A percentile compares a stretch with the other conserved stretches of the same genome.
Evolutionary conservation across 768 basidiomycete genomes (phyloP).

Genomic region (Floccularia luteovirens): DNA sequence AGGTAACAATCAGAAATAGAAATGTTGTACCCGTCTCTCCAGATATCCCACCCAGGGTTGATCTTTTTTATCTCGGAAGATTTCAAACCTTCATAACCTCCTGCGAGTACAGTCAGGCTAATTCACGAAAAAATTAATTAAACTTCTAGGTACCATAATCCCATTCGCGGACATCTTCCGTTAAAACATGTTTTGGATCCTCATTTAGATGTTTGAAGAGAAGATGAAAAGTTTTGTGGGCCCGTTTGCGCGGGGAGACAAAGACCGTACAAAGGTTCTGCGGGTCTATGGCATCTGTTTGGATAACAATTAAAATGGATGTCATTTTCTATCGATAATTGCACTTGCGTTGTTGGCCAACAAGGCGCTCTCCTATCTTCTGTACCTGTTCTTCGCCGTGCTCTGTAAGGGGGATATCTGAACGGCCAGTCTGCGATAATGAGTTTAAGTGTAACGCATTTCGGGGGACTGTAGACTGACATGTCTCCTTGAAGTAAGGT

Average conservation of each 20-base stretch:
- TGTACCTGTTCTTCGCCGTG: constrained; percentile 68
- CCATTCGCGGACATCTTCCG: constrained; percentile 76
- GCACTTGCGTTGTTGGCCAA: constrained; percentile 71
- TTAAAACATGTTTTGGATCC: constrained; percentile 44
- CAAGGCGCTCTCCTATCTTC: constrained; percentile 53
- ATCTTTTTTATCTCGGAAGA: constrained; percentile 69
- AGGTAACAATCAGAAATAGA: neutral
- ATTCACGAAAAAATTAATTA: neutral
- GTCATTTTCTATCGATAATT: neutral
- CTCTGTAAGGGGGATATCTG: constrained; percentile 82
- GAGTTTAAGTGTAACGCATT: constrained; percentile 3
- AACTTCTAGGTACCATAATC: constrained; percentile 50
- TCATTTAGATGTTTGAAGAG: constrained; percentile 45
- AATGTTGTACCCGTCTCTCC: constrained; percentile 65
- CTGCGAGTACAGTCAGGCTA: constrained; percentile 17
- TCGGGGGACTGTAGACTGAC: constrained; percentile 25
- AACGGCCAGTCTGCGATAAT: constrained; percentile 63
- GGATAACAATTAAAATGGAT: constrained; percentile 1
- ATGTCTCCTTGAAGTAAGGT: constrained; percentile 43
- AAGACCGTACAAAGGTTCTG: constrained; percentile 65
- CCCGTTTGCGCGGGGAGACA: constrained; percentile 84
- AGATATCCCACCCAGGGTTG: constrained; percentile 68
- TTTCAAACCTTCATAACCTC: constrained; percentile 80
- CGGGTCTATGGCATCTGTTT: constrained; percentile 69
- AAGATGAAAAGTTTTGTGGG: constrained; percentile 80